Evolutionary conservation across 495 filamentous ascomycete genomes (phyloP).

Genomic region (Talaromyces borbonicus): DNA sequence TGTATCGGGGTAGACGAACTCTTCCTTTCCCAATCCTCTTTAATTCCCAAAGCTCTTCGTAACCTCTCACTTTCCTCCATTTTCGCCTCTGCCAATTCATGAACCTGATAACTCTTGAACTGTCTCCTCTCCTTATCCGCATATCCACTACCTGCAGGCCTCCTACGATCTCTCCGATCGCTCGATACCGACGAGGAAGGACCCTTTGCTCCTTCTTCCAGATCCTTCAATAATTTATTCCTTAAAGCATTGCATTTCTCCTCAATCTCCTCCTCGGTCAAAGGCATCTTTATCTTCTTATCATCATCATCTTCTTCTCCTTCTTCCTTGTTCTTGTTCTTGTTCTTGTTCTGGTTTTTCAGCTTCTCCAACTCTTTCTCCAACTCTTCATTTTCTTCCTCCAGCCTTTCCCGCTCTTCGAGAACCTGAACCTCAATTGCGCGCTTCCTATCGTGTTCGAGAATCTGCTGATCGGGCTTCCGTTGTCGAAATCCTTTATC

Average conservation of each 20-base stretch:
- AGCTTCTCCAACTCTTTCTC: too few relatives aligned
- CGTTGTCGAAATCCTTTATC: slow-evolving; percentile 62
- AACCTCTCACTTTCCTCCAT: slow-evolving; percentile 89
- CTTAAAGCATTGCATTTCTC: slow-evolving; percentile 24
- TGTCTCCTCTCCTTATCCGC: slow-evolving; percentile 31
- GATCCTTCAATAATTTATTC: slow-evolving; percentile 20
- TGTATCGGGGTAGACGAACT: too few relatives aligned
- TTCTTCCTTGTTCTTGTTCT: slow-evolving; percentile 48
- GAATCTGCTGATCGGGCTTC: slow-evolving; percentile 79
- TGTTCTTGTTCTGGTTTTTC: too few relatives aligned
- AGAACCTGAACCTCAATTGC: slow-evolving; percentile 88
- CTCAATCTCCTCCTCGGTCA: slow-evolving; percentile 32
- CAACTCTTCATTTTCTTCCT: slow-evolving; percentile 61
- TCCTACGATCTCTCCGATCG: not conserved
- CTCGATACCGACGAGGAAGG: not conserved
- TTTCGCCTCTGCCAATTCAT: slow-evolving; percentile 94
- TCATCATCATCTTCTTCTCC: too few relatives aligned
- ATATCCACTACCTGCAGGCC: not conserved
- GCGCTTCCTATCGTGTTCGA: slow-evolving; percentile 85
- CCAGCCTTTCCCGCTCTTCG: slow-evolving; percentile 76
- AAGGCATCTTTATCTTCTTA: slow-evolving; percentile 35
- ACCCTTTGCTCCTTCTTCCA: slow-evolving; percentile 18
- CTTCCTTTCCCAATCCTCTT: slow-evolving; percentile 79
- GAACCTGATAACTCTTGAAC: slow-evolving; percentile 86
- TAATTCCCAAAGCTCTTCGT: slow-evolving; percentile 79